Conservation (phyloP, 2,329 filamentous ascomycete genomes). For the Ophiostoma piceae region DNA sequence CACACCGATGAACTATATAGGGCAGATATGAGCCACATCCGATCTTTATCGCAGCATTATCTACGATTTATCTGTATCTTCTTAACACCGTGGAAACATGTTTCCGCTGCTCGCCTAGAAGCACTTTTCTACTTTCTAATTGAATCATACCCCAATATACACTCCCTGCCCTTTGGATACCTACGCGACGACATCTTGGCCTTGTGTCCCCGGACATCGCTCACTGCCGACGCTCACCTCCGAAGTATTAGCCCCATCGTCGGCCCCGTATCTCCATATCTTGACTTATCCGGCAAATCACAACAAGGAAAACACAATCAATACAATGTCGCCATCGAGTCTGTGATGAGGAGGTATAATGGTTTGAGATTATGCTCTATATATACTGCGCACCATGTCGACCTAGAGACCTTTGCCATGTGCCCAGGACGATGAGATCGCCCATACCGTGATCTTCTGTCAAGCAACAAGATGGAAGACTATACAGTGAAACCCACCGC, state of each 20-base stretch:
- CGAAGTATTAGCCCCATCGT: neutral
- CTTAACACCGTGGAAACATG: too few relatives aligned
- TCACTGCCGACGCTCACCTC: neutral
- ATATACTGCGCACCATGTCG: neutral
- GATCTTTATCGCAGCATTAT: too few relatives aligned
- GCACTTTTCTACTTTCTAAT: neutral
- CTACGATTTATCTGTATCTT: neutral
- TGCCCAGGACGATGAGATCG: neutral
- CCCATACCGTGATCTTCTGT: neutral
- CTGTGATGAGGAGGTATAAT: neutral
- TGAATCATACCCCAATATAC: neutral
- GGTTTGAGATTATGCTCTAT: neutral
- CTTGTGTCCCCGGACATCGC: neutral
- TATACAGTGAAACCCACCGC: neutral
- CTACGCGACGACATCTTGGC: neutral
- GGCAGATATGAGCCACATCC: too few relatives aligned
- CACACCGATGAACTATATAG: too few relatives aligned
- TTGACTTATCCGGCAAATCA: neutral
- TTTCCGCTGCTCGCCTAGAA: neutral
- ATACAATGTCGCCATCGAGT: neutral
- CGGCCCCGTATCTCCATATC: neutral
- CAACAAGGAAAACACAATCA: neutral
- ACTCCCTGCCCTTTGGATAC: neutral
- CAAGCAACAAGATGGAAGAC: neutral
- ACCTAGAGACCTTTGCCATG: neutral